Evolutionary conservation across 1,284 basidiomycete species (phyloP).

Genomic region (Volvariella volvacea): DNA sequence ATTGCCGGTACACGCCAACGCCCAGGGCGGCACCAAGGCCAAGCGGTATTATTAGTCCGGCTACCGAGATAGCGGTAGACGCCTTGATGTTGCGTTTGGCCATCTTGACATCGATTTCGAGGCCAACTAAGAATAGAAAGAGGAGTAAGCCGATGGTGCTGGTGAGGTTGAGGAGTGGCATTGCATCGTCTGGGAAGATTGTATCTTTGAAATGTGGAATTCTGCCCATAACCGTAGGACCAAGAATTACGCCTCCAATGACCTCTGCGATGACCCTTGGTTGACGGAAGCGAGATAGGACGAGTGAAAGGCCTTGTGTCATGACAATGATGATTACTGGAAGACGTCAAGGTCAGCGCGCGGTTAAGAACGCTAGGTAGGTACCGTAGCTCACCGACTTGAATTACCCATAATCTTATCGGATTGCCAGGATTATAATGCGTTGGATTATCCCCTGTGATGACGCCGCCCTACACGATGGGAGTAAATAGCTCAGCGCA

Average conservation of each 20-base stretch:
- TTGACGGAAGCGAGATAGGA: constrained; percentile 66
- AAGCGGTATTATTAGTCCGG: constrained; percentile 73
- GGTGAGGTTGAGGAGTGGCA: constrained; percentile 76
- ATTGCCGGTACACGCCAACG: constrained; percentile 75
- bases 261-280: constrained; percentile 87
- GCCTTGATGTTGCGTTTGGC: constrained; percentile 55
- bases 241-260: constrained; percentile 77
- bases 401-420: constrained; percentile 80
- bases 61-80: constrained; percentile 51
- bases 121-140: constrained; percentile 86
- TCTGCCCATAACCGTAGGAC: constrained; percentile 70
- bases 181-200: constrained; percentile 73
- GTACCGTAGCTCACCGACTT: constrained; percentile 58
- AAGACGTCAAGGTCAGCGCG: too few relatives aligned
- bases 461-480: constrained; percentile 43
- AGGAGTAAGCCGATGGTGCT: constrained; percentile 86
- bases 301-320: constrained; percentile 63
- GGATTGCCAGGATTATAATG: constrained; percentile 59
- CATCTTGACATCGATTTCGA: constrained; percentile 77
- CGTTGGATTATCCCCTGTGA: constrained; percentile 63
- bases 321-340: constrained; percentile 68
- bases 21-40: constrained; percentile 83
- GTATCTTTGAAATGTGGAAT: constrained; percentile 63
- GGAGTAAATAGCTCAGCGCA: constrained; percentile 2
- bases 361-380: too few relatives aligned